Conservation (phyloP, 345 rosid genomes). For the Noccaea bulbosa region DNA sequence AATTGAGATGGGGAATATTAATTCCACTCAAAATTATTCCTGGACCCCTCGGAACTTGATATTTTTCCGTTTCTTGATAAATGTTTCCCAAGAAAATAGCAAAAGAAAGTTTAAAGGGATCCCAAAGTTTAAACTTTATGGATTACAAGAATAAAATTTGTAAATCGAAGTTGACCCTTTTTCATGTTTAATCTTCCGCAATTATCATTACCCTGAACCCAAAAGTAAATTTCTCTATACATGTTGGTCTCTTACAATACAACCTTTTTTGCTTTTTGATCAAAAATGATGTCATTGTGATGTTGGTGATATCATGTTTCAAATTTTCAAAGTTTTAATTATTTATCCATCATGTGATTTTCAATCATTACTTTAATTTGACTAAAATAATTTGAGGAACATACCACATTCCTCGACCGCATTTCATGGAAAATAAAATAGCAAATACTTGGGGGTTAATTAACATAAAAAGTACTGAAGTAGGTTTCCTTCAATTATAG, state of each 20-base stretch:
- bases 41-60: constrained; percentile 40
- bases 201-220: constrained; percentile 27
- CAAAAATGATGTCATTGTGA: constrained; percentile 40
- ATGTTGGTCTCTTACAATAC: constrained; percentile 7
- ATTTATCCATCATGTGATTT: constrained; percentile 35
- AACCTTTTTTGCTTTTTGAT: not conserved
- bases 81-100: constrained; percentile 37
- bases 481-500: not conserved
- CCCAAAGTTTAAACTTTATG: constrained; percentile 20
- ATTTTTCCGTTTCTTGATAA: constrained; percentile 28
- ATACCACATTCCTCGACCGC: constrained; percentile 42
- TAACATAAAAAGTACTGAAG: not conserved
- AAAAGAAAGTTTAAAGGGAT: constrained; percentile 21
- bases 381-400: constrained; percentile 26
- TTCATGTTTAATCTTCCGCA: constrained; percentile 27
- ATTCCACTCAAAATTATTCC: constrained; percentile 38
- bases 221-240: constrained; percentile 21
- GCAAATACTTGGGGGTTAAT: constrained; percentile 9
- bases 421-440: constrained; percentile 36
- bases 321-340: constrained; percentile 22
- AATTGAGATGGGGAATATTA: constrained; percentile 21
- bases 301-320: constrained; percentile 24
- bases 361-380: constrained; percentile 27
- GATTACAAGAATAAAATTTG: constrained; percentile 11
- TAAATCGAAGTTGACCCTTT: constrained; percentile 8